phyloP scores from a whole-genome alignment of 495 filamentous ascomycete species.

The Penicillium bovifimosum region DNA sequence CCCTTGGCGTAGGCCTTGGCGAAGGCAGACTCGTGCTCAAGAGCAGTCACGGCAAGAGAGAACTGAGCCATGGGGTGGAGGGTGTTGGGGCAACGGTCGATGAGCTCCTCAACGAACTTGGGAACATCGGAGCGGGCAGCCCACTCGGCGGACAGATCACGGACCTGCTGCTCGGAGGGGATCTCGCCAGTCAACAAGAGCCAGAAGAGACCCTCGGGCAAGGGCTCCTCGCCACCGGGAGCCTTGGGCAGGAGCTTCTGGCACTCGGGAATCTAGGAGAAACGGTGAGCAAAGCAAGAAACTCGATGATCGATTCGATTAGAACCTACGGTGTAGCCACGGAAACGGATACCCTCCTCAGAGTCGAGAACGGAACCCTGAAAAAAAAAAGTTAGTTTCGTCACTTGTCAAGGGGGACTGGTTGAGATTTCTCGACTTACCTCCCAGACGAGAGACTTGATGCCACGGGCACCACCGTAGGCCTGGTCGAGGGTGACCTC shows the following conservation, averaged over 20 bases:
- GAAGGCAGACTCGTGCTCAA: conserved; percentile 96
- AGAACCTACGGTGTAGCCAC: conserved; percentile 77
- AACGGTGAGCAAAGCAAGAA: conserved; percentile 15
- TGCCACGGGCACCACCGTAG: conserved; percentile 97
- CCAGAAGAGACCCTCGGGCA: conserved; percentile 99
- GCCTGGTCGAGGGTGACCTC: conserved; percentile 99
- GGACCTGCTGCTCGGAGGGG: conserved; percentile 94
- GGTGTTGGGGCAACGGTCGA: conserved; percentile 97
- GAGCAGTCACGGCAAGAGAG: conserved; percentile 92
- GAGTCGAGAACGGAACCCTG: conserved; percentile 93
- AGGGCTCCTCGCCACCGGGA: conserved; percentile 88
- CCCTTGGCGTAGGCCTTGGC: conserved; percentile 97
- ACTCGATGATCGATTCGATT: background rate
- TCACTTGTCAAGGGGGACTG: background rate
- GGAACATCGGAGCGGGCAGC: conserved; percentile 93
- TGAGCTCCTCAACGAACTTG: conserved; percentile 96
- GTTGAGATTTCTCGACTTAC: conserved; percentile 30
- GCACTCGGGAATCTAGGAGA: conserved; percentile 84
- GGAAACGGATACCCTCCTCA: conserved; percentile 98
- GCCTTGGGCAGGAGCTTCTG: conserved; percentile 95
- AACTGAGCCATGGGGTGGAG: conserved; percentile 99
- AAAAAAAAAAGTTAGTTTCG: conserved; percentile 5
- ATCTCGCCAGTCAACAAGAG: conserved; percentile 96
- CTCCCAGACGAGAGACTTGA: conserved; percentile 98
- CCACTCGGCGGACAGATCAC: conserved; percentile 96